These are phyloP conservation scores for Nectriaceae sp. DNA, from an alignment of 2,329 filamentous ascomycete species.

Conservation along the genomic window DNA sequence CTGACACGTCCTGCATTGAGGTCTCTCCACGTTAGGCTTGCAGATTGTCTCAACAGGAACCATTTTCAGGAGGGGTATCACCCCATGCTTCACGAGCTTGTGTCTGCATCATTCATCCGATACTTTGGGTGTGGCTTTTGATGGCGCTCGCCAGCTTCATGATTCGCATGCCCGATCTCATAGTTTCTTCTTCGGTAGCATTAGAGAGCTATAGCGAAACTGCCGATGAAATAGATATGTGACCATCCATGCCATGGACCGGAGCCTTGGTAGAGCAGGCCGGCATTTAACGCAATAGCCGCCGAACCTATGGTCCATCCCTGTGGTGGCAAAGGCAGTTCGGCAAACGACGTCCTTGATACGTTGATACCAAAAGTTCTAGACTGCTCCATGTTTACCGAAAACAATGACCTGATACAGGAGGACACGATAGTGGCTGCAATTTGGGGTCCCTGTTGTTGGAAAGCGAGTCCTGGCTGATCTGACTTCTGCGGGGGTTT, in stretches of 20 bases:
- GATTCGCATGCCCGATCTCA: constrained; percentile 13
- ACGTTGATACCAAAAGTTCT: neutral
- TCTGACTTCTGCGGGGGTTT: too few species aligned
- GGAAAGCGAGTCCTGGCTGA: too few species aligned
- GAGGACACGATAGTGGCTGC: too few species aligned
- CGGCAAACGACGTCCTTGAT: neutral
- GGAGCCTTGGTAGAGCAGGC: constrained; percentile 4
- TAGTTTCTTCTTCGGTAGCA: constrained; percentile 12
- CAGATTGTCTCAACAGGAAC: constrained; percentile 1
- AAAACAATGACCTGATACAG: too few species aligned
- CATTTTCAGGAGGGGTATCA: constrained; percentile 1
- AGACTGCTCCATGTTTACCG: too few species aligned
- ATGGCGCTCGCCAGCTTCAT: constrained; percentile 16
- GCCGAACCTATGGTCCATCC: neutral
- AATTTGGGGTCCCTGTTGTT: too few species aligned
- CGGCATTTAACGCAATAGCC: neutral
- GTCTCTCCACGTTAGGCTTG: neutral
- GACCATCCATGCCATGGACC: constrained; percentile 8
- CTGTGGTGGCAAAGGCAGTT: neutral
- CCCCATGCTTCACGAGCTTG: constrained; percentile 13
- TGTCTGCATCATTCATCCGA: constrained; percentile 20
- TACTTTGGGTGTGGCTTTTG: constrained; percentile 18
- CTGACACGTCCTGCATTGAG: neutral
- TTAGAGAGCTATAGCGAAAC: constrained; percentile 6
- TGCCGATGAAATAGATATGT: constrained; percentile 1